Evolutionary conservation across 2,329 filamentous ascomycete genomes (phyloP), one percentile per base, ranked within the genome.

Genomic region (Sporothrix euskadiensis): DNA sequence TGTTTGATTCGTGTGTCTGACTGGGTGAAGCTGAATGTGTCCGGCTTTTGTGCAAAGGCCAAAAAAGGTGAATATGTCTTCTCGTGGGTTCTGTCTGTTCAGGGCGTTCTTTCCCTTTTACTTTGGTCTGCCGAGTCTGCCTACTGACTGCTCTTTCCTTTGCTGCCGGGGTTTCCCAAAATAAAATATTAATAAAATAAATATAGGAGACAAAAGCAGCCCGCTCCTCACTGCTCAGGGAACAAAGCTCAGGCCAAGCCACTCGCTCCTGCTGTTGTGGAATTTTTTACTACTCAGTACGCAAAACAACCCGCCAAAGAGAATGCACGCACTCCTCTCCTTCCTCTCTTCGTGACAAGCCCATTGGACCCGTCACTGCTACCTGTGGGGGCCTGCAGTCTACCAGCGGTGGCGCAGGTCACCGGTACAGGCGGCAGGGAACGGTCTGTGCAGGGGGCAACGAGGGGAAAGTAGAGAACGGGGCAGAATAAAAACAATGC

Each of bases 341-440:
- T 41, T 41, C n/a, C 66, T 54, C 19, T 49, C 61, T 26, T 52
- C 71, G 61, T 63, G 19, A 22, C 22, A 61, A 49, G 41, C 57
- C 73, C 63, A 70, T 73, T 71, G 68, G 72, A 30, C 68, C 39
- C 39, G 73, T 73, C 73, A 30, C n/a, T 16, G 57, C 30, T 75
- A 74, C 73, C 63, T 72, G 72, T 59, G 74, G 70, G 59, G 49
- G 47, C 3, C 9, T 52, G 44, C 22, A 26, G 14, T 22, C 52
- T 75, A 22, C 65, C 57, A 71, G 71, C 52, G 61, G 61, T 22
- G 52, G 49, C 57, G 22, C 52, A 71, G 66, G 75, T 76, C 68
- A 63, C 74, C 39, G 39, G 54, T 76, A 76, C 75, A 61, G 71
- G 61, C 35, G 72, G 49, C 54, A 47, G 57, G n/a, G 4, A 54